These are phyloP conservation scores for Purpureocillium lavendulum DNA, from an alignment of 2,329 filamentous ascomycete species.

Conservation along the genomic window DNA sequence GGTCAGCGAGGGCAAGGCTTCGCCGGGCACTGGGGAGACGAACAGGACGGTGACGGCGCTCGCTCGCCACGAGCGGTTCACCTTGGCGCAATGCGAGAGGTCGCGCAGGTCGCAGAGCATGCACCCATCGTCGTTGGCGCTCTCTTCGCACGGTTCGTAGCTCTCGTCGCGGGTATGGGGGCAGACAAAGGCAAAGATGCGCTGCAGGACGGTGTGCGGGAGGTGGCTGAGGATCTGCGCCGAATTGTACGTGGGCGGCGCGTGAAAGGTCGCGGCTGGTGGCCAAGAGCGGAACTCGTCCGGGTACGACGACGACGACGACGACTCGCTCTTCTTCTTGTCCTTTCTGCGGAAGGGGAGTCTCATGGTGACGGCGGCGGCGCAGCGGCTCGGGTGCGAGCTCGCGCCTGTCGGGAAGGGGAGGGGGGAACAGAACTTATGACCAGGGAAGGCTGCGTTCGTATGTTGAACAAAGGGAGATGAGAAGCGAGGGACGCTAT, in stretches of 20 bases:
- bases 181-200: slow-evolving; percentile 76
- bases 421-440: too few relatives aligned
- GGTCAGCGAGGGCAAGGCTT: background rate
- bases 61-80: slow-evolving; percentile 64
- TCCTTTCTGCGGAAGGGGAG: slow-evolving; percentile 27
- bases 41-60: slow-evolving; percentile 50
- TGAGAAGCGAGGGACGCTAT: too few relatives aligned
- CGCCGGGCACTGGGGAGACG: slow-evolving; percentile 22
- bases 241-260: slow-evolving; percentile 31
- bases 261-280: slow-evolving; percentile 16
- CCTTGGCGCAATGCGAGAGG: slow-evolving; percentile 68
- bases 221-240: slow-evolving; percentile 42
- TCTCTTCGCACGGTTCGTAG: slow-evolving; percentile 78
- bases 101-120: slow-evolving; percentile 93
- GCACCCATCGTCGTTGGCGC: slow-evolving; percentile 69
- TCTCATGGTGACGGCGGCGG: slow-evolving; percentile 20
- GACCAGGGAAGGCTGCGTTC: too few relatives aligned
- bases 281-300: slow-evolving; percentile 19
- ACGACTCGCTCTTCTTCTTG: slow-evolving; percentile 23
- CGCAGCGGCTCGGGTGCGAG: background rate
- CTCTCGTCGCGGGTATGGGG: slow-evolving; percentile 71
- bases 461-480: too few relatives aligned
- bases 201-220: slow-evolving; percentile 60
- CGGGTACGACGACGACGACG: slow-evolving; percentile 11
- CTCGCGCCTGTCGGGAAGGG: too few relatives aligned